Evolutionary conservation across 495 filamentous ascomycete genomes (phyloP).

Genomic region (Stereocaulon alpinum): DNA sequence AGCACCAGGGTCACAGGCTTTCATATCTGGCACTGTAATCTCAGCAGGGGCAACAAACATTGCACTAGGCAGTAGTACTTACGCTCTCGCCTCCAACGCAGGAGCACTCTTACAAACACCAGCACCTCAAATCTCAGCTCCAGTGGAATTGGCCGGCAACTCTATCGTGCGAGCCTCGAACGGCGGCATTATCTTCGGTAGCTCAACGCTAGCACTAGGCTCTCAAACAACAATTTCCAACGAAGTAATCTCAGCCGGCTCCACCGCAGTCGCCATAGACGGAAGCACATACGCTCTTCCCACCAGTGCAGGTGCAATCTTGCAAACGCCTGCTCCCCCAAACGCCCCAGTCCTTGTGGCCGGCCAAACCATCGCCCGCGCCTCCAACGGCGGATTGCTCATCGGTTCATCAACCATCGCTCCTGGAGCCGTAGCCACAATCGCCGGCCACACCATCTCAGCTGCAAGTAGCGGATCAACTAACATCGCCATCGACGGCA

Average conservation of each 20-base stretch:
- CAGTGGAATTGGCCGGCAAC: background rate
- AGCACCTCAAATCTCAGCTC: background rate
- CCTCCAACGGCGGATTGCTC: background rate
- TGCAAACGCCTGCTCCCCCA: background rate
- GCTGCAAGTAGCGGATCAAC: background rate
- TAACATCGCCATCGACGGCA: background rate
- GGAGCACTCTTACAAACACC: background rate
- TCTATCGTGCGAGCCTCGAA: slow-evolving; percentile 5
- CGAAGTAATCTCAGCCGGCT: slow-evolving; percentile 1
- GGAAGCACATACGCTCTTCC: background rate
- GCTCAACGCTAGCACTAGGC: background rate
- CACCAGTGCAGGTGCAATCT: background rate
- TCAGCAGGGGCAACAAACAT: background rate
- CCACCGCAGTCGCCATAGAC: background rate
- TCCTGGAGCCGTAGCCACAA: slow-evolving; percentile 5
- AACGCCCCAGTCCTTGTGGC: slow-evolving; percentile 4
- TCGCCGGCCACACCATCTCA: background rate
- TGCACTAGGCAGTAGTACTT: slow-evolving; percentile 2
- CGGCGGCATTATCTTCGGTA: slow-evolving; percentile 1
- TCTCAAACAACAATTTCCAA: background rate
- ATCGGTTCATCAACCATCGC: background rate
- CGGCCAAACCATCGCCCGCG: background rate
- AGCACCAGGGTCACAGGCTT: background rate
- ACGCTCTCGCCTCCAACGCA: background rate
- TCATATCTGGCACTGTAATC: background rate